A percentile compares a stretch with the other conserved stretches of the same genome.
phyloP scores from a whole-genome alignment of 805 yeast species.

The Candida awuae region DNA sequence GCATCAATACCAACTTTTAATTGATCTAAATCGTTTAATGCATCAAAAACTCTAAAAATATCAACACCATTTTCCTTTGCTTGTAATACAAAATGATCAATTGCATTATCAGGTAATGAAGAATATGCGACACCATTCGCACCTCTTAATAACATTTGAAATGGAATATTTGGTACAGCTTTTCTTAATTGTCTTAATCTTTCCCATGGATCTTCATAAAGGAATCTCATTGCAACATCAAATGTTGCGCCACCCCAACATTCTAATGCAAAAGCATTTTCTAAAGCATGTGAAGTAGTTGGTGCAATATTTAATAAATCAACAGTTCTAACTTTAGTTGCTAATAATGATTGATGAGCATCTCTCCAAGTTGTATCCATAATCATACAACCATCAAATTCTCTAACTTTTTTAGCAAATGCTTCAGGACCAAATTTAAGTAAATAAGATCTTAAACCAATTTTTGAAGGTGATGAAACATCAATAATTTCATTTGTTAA shows the following conservation, averaged over 20 bases:
- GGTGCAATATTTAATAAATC: slow-evolving; percentile 90
- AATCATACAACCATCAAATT: slow-evolving; percentile 75
- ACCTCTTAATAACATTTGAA: slow-evolving; percentile 98
- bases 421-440: slow-evolving; percentile 80
- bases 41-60: slow-evolving; percentile 96
- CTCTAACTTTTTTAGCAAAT: slow-evolving; percentile 83
- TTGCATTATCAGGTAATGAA: slow-evolving; percentile 96
- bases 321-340: slow-evolving; percentile 93
- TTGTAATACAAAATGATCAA: slow-evolving; percentile 91
- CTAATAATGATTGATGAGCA: slow-evolving; percentile 95
- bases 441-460: slow-evolving; percentile 90
- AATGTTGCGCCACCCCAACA: slow-evolving; percentile 99
- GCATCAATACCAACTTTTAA: slow-evolving; percentile 97
- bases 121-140: slow-evolving; percentile 99
- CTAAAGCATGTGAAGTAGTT: slow-evolving; percentile 81
- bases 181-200: slow-evolving; percentile 81
- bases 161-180: slow-evolving; percentile 95
- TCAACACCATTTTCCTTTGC: slow-evolving; percentile 97
- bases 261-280: slow-evolving; percentile 90
- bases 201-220: slow-evolving; percentile 98
- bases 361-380: slow-evolving; percentile 99
- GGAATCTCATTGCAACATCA: slow-evolving; percentile 96
- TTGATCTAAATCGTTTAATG: slow-evolving; percentile 93
- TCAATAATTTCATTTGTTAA: slow-evolving; percentile 55
- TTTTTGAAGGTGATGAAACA: slow-evolving; percentile 43